Percentiles rank a stretch among this genome's conserved stretches.
Evolutionary conservation across 176 grass and related monocot species (phyloP).

Genomic region (Carex myosuroides): DNA sequence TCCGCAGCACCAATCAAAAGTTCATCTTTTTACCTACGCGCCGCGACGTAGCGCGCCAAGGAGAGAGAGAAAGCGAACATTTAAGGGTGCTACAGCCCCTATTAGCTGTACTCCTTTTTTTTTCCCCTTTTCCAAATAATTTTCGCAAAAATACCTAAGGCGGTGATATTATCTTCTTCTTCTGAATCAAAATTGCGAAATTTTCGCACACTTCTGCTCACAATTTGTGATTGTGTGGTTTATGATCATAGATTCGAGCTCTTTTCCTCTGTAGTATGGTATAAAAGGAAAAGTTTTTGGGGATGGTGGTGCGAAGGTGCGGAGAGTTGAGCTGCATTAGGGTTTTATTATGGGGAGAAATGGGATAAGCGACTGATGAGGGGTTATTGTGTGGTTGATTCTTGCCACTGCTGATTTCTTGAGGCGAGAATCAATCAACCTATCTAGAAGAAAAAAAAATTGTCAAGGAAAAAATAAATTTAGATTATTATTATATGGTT

Average conservation of each 20-base stretch:
- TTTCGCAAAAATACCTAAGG: neutral
- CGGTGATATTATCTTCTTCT: neutral
- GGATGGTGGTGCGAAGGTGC: neutral
- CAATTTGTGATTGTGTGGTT: neutral
- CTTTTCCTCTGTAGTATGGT: neutral
- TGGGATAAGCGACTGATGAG: conserved; percentile 23
- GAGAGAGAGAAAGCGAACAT: conserved; percentile 9
- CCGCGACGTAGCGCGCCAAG: conserved; percentile 2
- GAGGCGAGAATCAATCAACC: conserved; percentile 18
- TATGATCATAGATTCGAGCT: neutral
- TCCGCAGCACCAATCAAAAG: neutral
- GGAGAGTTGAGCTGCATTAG: neutral
- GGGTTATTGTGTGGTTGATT: conserved; percentile 1
- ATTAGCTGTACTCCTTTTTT: conserved; percentile 13
- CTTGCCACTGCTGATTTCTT: conserved; percentile 19
- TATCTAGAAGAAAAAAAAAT: neutral
- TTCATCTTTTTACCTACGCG: neutral
- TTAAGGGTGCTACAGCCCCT: conserved; percentile 2
- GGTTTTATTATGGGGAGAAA: conserved; percentile 5
- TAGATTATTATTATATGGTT: neutral
- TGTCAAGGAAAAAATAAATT: neutral
- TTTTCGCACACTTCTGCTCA: conserved; percentile 5
- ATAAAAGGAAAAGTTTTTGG: neutral
- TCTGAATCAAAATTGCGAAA: neutral
- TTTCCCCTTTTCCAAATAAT: neutral